Percentiles rank a stretch among this genome's conserved stretches.
Evolutionary conservation across 805 yeast species (phyloP).

Genomic region (Jamesozyma jinghongensis): DNA sequence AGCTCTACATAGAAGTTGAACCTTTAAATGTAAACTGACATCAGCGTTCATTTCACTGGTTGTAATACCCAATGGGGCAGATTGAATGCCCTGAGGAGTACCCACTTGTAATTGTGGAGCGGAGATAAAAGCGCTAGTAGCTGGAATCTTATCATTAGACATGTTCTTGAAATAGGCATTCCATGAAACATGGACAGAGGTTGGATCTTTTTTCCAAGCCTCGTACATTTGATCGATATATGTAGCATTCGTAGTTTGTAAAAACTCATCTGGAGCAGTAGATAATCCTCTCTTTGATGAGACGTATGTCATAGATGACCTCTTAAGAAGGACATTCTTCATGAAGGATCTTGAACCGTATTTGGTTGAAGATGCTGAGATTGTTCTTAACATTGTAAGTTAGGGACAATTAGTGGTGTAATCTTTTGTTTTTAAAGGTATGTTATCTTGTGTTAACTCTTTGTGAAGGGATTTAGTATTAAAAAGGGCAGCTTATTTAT

Average conservation of each 20-base stretch:
- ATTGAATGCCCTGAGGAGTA: conserved; percentile 62
- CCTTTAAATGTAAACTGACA: conserved; percentile 82
- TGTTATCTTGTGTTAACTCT: too few species aligned
- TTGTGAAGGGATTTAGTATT: too few species aligned
- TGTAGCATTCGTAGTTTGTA: conserved; percentile 75
- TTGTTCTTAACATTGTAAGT: conserved; percentile 4
- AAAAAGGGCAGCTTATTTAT: too few species aligned
- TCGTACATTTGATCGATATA: conserved; percentile 97
- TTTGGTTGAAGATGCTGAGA: conserved; percentile 2
- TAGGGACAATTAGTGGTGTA: too few species aligned
- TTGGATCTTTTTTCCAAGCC: conserved; percentile 87
- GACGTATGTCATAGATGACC: neutral
- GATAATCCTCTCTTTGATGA: conserved; percentile 8
- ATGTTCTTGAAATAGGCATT: conserved; percentile 91
- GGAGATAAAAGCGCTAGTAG: conserved; percentile 71
- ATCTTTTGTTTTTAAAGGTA: too few species aligned
- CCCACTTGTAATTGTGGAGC: conserved; percentile 83
- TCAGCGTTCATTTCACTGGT: conserved; percentile 45
- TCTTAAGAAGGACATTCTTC: conserved; percentile 3
- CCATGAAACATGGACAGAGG: conserved; percentile 93
- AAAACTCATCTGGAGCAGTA: conserved; percentile 52
- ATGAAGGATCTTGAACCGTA: conserved; percentile 3
- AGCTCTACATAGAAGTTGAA: conserved; percentile 93
- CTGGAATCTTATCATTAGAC: conserved; percentile 58
- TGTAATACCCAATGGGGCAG: conserved; percentile 37